Conservation (phyloP, 495 filamentous ascomycete species). For the Melanomma pulvis-pyrius region DNA sequence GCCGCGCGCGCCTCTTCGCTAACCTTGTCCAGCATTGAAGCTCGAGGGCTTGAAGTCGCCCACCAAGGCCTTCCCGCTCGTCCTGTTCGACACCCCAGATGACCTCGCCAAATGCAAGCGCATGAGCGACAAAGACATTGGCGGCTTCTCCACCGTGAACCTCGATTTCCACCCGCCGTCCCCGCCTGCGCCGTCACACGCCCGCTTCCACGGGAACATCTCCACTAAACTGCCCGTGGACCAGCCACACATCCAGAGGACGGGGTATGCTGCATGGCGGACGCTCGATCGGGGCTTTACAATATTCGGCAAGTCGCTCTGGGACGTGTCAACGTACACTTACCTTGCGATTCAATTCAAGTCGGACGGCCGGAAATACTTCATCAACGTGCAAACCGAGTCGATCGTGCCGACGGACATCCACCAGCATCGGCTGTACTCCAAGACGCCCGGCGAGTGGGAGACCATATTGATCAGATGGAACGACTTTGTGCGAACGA, state of each 20-base stretch:
- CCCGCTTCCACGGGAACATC: conserved; percentile 83
- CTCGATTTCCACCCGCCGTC: conserved; percentile 66
- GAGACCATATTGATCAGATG: conserved; percentile 89
- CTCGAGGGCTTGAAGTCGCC: conserved; percentile 60
- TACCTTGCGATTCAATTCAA: conserved; percentile 90
- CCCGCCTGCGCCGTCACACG: conserved; percentile 57
- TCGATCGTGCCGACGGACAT: conserved; percentile 88
- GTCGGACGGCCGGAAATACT: conserved; percentile 88
- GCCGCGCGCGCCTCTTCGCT: conserved; percentile 40
- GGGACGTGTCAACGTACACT: conserved; percentile 85
- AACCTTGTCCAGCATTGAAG: conserved; percentile 42
- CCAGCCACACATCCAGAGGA: conserved; percentile 66
- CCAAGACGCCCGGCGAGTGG: conserved; percentile 81
- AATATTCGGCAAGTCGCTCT: conserved; percentile 78
- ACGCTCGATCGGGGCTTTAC: conserved; percentile 55
- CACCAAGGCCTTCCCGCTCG: conserved; percentile 59
- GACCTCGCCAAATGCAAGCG: conserved; percentile 70
- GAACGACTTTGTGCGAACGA: conserved; percentile 92
- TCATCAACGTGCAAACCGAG: conserved; percentile 94
- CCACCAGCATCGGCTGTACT: conserved; percentile 91
- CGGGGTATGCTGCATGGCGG: conserved; percentile 89
- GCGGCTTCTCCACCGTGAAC: conserved; percentile 74
- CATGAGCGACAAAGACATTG: conserved; percentile 84
- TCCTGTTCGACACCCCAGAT: conserved; percentile 66
- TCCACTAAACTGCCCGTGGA: conserved; percentile 81